These are phyloP conservation scores for Suillus variegatus DNA, from an alignment of 768 basidiomycete genomes.

Conservation along the genomic window DNA sequence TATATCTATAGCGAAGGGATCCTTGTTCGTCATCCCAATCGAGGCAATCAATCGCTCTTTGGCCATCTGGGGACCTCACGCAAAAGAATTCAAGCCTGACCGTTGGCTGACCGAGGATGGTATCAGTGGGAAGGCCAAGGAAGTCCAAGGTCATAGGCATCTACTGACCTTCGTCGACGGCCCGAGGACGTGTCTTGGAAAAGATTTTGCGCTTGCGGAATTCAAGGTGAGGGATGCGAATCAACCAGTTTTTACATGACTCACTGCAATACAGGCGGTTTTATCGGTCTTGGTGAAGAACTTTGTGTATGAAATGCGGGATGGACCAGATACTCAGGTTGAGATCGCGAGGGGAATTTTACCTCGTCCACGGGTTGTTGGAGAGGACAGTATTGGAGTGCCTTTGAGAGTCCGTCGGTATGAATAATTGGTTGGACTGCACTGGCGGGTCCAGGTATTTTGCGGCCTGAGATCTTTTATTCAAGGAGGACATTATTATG, in stretches of 20 bases:
- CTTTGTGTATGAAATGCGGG: constrained; percentile 14
- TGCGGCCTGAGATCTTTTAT: not conserved
- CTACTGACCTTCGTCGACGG: constrained; percentile 47
- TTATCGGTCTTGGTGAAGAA: constrained; percentile 43
- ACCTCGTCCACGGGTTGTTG: constrained; percentile 21
- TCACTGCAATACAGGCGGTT: constrained; percentile 33
- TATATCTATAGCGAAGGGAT: constrained; percentile 40
- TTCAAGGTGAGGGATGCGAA: constrained; percentile 35
- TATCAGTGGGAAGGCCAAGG: constrained; percentile 31
- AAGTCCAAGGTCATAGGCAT: constrained; percentile 41
- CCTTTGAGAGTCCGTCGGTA: constrained; percentile 33
- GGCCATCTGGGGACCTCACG: constrained; percentile 46
- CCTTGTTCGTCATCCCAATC: constrained; percentile 39
- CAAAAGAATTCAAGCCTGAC: constrained; percentile 43
- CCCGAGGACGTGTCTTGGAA: constrained; percentile 46
- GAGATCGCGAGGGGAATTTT: constrained; percentile 8
- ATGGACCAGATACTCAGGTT: constrained; percentile 11
- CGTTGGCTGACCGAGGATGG: constrained; percentile 41
- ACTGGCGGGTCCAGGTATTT: not conserved
- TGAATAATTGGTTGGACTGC: constrained; percentile 4
- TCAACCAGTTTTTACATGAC: not conserved
- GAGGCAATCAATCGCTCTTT: constrained; percentile 40
- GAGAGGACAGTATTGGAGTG: constrained; percentile 28
- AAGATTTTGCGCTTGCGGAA: constrained; percentile 41
- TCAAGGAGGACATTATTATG: too few species aligned